A percentile compares a stretch with the other conserved stretches of the same genome.
Conservation (phyloP, 192 early-diverging fungal genomes). For the Dissophora globulifera region DNA sequence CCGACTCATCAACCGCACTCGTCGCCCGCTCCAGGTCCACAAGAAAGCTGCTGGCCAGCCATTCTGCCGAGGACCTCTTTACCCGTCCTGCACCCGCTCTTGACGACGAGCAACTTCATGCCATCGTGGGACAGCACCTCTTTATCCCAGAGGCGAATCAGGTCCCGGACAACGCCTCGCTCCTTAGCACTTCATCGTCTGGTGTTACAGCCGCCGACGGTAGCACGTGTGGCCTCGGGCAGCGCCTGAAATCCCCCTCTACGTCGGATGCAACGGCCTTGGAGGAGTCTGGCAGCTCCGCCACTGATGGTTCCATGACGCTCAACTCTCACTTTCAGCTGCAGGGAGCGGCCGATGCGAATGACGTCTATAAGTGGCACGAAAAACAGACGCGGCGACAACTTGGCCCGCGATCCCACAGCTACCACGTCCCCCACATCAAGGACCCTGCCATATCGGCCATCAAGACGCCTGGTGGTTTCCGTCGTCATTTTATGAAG, state of each 20-base stretch:
- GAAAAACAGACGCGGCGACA: conserved; percentile 43
- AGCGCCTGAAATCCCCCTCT: background rate
- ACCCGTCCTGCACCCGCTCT: background rate
- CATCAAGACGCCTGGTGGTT: conserved; percentile 82
- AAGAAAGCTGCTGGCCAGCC: conserved; percentile 13
- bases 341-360: conserved; percentile 54
- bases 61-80: background rate
- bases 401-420: conserved; percentile 44
- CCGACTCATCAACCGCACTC: background rate
- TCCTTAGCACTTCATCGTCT: background rate
- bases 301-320: background rate
- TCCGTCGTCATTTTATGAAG: conserved; percentile 85
- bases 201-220: background rate
- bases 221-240: background rate
- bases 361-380: conserved; percentile 60
- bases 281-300: background rate
- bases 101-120: conserved; percentile 20
- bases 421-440: conserved; percentile 40
- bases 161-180: background rate
- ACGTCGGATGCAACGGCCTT: background rate
- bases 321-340: conserved; percentile 55
- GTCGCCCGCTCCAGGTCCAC: conserved; percentile 14
- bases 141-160: conserved; percentile 1
- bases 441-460: conserved; percentile 49
- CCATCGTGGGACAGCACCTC: conserved; percentile 33